These are phyloP conservation scores for Epipyxis sp. DNA, from an alignment of 108 stramenopile genomes.

Conservation along the genomic window DNA sequence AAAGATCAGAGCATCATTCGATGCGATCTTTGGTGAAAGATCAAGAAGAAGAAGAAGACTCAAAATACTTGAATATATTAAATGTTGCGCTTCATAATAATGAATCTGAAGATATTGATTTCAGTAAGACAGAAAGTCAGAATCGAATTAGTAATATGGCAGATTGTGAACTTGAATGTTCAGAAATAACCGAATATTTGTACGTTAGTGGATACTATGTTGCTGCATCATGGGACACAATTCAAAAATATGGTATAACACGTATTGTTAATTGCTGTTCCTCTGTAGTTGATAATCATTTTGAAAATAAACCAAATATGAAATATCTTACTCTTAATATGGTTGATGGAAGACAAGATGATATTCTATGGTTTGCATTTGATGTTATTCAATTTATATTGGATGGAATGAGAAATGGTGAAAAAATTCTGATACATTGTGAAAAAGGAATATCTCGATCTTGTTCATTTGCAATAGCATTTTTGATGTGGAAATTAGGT, in stretches of 20 bases:
- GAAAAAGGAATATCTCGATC: slow-evolving; percentile 27
- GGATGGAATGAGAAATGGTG: not conserved
- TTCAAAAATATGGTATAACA: not conserved
- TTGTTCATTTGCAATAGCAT: slow-evolving; percentile 19
- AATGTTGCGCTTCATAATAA: too few species aligned
- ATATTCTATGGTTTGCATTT: slow-evolving; percentile 23
- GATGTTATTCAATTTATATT: slow-evolving; percentile 21
- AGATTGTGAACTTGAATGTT: slow-evolving; percentile 19
- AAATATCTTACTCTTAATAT: slow-evolving; percentile 10
- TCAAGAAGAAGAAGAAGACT: too few species aligned
- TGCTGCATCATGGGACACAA: not conserved
- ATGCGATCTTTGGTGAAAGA: too few species aligned
- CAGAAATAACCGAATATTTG: slow-evolving; percentile 9
- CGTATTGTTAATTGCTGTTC: slow-evolving; percentile 19
- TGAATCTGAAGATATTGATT: too few species aligned
- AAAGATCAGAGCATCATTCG: too few species aligned
- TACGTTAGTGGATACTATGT: slow-evolving; percentile 1
- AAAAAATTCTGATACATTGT: slow-evolving; percentile 11
- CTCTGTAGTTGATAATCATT: not conserved
- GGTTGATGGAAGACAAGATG: slow-evolving; percentile 22
- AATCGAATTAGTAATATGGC: not conserved
- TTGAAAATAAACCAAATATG: not conserved
- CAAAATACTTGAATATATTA: too few species aligned
- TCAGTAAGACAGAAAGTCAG: slow-evolving; percentile 10
- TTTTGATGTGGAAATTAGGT: slow-evolving; percentile 6